Percentiles rank a stretch among this genome's conserved stretches.
phyloP scores from a whole-genome alignment of 352 stramenopile genomes.

The Phytophthora sojae region DNA sequence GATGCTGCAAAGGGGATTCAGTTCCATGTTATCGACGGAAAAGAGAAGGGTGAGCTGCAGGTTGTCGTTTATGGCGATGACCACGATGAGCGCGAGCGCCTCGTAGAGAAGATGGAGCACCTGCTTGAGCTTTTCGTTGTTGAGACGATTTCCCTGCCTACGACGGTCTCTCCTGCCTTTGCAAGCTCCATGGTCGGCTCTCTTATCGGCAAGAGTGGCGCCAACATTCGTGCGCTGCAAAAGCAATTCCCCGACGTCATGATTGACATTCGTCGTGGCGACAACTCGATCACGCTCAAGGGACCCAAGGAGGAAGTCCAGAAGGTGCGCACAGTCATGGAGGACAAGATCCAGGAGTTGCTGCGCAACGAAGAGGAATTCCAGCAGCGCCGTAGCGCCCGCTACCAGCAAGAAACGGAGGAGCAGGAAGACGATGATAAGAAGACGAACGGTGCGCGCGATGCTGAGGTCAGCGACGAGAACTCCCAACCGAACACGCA shows the following conservation, averaged over 20 bases:
- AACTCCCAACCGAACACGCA: slow-evolving; percentile 38
- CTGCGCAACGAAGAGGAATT: slow-evolving; percentile 58
- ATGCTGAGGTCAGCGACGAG: slow-evolving; percentile 39
- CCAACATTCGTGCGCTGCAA: slow-evolving; percentile 77
- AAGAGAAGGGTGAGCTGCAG: slow-evolving; percentile 49
- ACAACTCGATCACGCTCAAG: slow-evolving; percentile 65
- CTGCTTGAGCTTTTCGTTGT: slow-evolving; percentile 58
- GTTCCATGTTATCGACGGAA: slow-evolving; percentile 58
- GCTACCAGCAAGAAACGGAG: slow-evolving; percentile 46
- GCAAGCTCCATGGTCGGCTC: slow-evolving; percentile 66
- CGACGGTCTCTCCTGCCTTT: slow-evolving; percentile 39
- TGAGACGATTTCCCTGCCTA: slow-evolving; percentile 58
- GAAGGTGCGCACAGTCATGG: slow-evolving; percentile 68
- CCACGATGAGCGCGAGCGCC: slow-evolving; percentile 59
- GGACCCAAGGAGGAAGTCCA: slow-evolving; percentile 56
- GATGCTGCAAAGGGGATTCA: slow-evolving; percentile 63
- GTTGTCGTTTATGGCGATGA: slow-evolving; percentile 69
- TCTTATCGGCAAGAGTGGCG: slow-evolving; percentile 82
- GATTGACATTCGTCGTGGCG: slow-evolving; percentile 68
- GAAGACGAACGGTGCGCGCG: slow-evolving; percentile 23
- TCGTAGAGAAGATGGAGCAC: slow-evolving; percentile 75
- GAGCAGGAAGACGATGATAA: slow-evolving; percentile 35
- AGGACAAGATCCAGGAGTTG: slow-evolving; percentile 78
- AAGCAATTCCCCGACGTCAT: slow-evolving; percentile 65
- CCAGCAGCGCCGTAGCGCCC: slow-evolving; percentile 42